Evolutionary conservation across 257 asterid genomes (phyloP).

Genomic region (Capsicum rhomboideum): DNA sequence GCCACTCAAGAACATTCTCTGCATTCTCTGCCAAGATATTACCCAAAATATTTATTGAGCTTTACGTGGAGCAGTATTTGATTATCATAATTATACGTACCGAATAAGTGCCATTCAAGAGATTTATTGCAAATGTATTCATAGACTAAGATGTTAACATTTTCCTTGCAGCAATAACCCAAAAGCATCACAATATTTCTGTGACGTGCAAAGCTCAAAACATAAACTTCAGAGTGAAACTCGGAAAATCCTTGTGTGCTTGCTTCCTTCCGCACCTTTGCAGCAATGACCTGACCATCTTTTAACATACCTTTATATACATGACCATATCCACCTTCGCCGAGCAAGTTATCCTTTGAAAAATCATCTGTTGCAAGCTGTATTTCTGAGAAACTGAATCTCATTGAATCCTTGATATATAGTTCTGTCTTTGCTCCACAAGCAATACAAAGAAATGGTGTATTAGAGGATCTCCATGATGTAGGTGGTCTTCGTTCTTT

Average conservation of each 20-base stretch:
- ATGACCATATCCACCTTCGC: constrained; percentile 83
- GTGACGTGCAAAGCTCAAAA: constrained; percentile 70
- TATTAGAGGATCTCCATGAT: constrained; percentile 30
- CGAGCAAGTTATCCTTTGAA: constrained; percentile 54
- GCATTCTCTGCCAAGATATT: constrained; percentile 34
- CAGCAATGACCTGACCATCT: constrained; percentile 72
- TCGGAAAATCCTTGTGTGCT: constrained; percentile 66
- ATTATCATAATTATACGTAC: constrained; percentile 20
- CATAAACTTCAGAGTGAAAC: constrained; percentile 60
- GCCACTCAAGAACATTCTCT: constrained; percentile 54
- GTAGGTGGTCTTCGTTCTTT: constrained; percentile 29
- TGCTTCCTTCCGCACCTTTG: constrained; percentile 75
- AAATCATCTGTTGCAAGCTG: constrained; percentile 63
- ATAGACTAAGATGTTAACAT: constrained; percentile 59
- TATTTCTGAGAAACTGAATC: constrained; percentile 59
- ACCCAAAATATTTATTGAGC: neutral
- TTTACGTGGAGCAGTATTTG: neutral
- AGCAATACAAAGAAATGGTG: constrained; percentile 57
- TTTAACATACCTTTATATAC: constrained; percentile 66
- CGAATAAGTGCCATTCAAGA: constrained; percentile 77
- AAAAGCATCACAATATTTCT: constrained; percentile 81
- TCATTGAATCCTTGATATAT: constrained; percentile 36
- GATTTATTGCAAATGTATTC: constrained; percentile 76
- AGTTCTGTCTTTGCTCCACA: constrained; percentile 69
- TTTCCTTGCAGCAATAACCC: constrained; percentile 80